Conservation (phyloP, 2,329 filamentous ascomycete genomes). For the Diaporthe vaccinii region DNA sequence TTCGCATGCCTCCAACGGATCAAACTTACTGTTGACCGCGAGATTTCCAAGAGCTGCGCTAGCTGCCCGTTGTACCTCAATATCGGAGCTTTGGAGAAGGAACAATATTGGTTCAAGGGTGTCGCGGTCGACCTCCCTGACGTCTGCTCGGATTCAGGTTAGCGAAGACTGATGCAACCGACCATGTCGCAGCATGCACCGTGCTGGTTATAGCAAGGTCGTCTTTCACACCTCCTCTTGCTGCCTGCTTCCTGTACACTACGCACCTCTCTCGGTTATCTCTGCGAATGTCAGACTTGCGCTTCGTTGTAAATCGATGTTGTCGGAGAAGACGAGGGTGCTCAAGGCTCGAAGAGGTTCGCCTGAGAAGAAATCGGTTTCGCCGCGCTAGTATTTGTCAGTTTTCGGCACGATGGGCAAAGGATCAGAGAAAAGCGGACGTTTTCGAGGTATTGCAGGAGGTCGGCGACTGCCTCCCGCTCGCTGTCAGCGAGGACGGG, state of each 20-base stretch:
- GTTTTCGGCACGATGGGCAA: conserved; percentile 36
- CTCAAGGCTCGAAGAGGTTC: conserved; percentile 94
- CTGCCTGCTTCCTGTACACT: conserved; percentile 19
- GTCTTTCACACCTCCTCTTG: background rate
- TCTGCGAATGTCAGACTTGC: conserved; percentile 98
- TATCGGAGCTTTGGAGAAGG: conserved; percentile 93
- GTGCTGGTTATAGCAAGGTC: background rate
- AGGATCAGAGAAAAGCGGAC: conserved; percentile 65
- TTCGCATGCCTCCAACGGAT: background rate
- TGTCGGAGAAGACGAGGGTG: conserved; percentile 97
- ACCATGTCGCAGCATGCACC: background rate
- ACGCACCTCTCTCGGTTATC: conserved; percentile 95
- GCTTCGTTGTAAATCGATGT: conserved; percentile 97
- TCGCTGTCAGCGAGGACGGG: conserved; percentile 94
- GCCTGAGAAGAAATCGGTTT: conserved; percentile 98
- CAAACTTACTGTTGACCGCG: conserved; percentile 88
- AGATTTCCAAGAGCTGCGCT: conserved; percentile 96
- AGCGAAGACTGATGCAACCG: conserved; percentile 21
- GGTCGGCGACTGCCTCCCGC: conserved; percentile 94
- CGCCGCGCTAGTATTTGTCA: conserved; percentile 77
- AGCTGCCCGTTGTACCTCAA: conserved; percentile 96
- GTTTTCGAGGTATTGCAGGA: conserved; percentile 96
- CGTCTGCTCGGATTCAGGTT: conserved; percentile 72
- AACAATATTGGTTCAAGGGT: conserved; percentile 97
- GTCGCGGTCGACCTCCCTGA: conserved; percentile 93